Percentiles rank a stretch among this genome's conserved stretches.
Conservation (phyloP, 1,284 basidiomycete species). For the Ustilago trichophora region DNA sequence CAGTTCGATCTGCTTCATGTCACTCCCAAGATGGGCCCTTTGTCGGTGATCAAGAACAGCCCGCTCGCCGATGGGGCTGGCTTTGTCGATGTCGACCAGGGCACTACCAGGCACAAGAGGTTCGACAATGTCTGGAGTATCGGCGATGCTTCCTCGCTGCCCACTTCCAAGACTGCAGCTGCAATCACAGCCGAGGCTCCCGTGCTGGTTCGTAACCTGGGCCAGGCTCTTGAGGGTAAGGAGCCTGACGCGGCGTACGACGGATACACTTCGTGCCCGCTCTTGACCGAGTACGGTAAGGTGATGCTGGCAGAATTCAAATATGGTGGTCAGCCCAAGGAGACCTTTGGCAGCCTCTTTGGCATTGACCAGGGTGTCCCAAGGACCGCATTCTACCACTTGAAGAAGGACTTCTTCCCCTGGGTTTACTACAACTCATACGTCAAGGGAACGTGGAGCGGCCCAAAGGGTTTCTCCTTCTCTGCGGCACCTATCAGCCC, state of each 20-base stretch:
- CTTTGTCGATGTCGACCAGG: slow-evolving; percentile 79
- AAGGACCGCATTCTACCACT: slow-evolving; percentile 81
- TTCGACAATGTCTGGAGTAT: slow-evolving; percentile 84
- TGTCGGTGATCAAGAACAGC: slow-evolving; percentile 78
- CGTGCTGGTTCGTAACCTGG: slow-evolving; percentile 85
- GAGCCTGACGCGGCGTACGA: slow-evolving; percentile 53
- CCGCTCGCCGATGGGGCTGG: slow-evolving; percentile 71
- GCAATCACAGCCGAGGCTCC: slow-evolving; percentile 91
- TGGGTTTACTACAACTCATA: slow-evolving; percentile 85
- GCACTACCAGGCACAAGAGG: slow-evolving; percentile 83
- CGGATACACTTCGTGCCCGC: slow-evolving; percentile 64
- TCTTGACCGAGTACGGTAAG: slow-evolving; percentile 81
- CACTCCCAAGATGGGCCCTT: slow-evolving; percentile 88
- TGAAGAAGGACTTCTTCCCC: slow-evolving; percentile 93
- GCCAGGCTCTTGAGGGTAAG: slow-evolving; percentile 43
- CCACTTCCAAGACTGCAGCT: slow-evolving; percentile 95
- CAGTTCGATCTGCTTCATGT: slow-evolving; percentile 87
- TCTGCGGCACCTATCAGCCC: slow-evolving; percentile 24
- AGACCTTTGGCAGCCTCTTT: slow-evolving; percentile 70
- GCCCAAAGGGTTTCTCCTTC: slow-evolving; percentile 56
- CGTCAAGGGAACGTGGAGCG: slow-evolving; percentile 72
- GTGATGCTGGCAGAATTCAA: slow-evolving; percentile 85
- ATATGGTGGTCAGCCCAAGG: slow-evolving; percentile 85
- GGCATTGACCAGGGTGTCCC: slow-evolving; percentile 59
- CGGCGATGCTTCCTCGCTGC: slow-evolving; percentile 88